These are phyloP conservation scores for Cladochytrium replicatum DNA, from an alignment of 192 early-diverging fungal genomes.

Conservation along the genomic window DNA sequence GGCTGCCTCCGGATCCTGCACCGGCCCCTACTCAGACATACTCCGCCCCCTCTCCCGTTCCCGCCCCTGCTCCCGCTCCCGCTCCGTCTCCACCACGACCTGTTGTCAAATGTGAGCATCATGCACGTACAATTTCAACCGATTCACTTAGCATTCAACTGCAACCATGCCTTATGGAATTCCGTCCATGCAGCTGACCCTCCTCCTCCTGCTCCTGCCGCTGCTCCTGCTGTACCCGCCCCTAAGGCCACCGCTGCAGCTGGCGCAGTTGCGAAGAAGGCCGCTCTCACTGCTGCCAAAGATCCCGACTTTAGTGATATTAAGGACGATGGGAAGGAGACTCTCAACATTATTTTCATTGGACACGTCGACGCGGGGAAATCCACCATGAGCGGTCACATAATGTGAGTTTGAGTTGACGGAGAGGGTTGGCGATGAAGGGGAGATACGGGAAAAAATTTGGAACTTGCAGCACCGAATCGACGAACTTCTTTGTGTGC, in stretches of 20 bases:
- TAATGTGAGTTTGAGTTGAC: constrained; percentile 54
- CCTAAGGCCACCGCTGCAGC: not conserved
- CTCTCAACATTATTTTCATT: constrained; percentile 96
- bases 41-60: not conserved
- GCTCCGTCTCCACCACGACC: no score
- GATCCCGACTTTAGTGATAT: constrained; percentile 8
- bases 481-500: no score
- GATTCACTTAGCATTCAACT: no score
- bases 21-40: not conserved
- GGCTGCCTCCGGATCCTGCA: constrained; percentile 22
- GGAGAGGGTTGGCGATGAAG: not conserved
- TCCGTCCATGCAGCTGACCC: no score
- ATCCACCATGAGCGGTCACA: constrained; percentile 97
- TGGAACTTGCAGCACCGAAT: no score
- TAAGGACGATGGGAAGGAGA: constrained; percentile 60
- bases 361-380: constrained; percentile 97
- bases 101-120: no score
- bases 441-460: no score
- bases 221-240: not conserved
- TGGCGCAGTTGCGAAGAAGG: no score
- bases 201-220: no score
- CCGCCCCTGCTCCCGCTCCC: no score
- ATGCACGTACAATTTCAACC: no score
- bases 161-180: not conserved
- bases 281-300: constrained; percentile 3